A percentile compares a stretch with the other conserved stretches of the same genome.
phyloP scores from a whole-genome alignment of 176 grass and related monocot genomes.

The Bolboschoenus planiculmis region DNA sequence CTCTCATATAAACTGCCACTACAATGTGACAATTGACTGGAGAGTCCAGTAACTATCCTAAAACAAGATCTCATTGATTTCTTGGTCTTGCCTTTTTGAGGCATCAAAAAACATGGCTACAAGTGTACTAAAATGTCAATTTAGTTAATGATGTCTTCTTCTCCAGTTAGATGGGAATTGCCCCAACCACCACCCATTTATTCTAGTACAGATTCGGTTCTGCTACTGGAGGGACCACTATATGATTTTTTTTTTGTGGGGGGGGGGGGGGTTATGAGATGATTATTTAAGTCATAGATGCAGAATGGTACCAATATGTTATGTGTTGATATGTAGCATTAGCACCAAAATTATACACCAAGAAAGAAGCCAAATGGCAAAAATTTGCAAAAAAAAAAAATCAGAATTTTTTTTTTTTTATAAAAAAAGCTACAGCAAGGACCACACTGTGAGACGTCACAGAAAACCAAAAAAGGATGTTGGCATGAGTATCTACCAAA shows the following conservation, averaged over 20 bases:
- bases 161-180: slow-evolving; percentile 12
- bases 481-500: background rate
- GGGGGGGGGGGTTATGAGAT: background rate
- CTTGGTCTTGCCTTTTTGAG: slow-evolving; percentile 7
- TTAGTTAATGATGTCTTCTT: background rate
- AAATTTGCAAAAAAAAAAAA: too few relatives aligned
- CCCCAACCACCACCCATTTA: background rate
- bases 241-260: background rate
- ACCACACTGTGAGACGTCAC: background rate
- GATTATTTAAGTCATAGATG: background rate
- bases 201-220: background rate
- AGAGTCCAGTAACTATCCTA: background rate
- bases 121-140: background rate
- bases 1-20: background rate
- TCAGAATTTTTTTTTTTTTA: background rate
- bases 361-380: background rate
- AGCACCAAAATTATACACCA: background rate
- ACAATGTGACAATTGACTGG: background rate
- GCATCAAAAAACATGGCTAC: background rate
- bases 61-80: background rate
- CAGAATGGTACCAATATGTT: background rate
- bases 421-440: background rate
- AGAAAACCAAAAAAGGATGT: background rate
- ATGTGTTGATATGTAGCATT: background rate
- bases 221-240: background rate